These are phyloP conservation scores for Panaeolus papilionaceus DNA, from an alignment of 768 basidiomycete species.

Conservation along the genomic window DNA sequence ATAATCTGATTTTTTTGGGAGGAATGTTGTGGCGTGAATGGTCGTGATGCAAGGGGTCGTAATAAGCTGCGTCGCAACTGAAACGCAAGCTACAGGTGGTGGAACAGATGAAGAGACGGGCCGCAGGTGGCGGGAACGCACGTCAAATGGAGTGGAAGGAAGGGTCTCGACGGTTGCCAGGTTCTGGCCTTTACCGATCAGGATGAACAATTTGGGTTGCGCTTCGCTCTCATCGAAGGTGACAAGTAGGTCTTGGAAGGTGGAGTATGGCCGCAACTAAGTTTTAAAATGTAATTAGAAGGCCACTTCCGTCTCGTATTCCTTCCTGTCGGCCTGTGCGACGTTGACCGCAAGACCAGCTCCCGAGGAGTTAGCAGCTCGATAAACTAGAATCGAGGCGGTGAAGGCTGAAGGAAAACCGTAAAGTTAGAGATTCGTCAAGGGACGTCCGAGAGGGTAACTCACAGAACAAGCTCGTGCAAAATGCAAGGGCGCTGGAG, in stretches of 20 bases:
- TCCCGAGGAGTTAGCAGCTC: slow-evolving; percentile 29
- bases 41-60: not conserved
- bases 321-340: slow-evolving; percentile 30
- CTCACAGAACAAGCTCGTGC: slow-evolving; percentile 39
- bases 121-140: not conserved
- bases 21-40: no score
- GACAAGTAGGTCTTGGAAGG: not conserved
- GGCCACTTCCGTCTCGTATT: slow-evolving; percentile 4
- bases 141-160: not conserved
- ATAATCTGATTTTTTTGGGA: no score
- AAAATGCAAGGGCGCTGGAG: slow-evolving; percentile 39
- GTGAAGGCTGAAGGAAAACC: slow-evolving; percentile 27
- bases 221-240: not conserved
- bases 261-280: not conserved
- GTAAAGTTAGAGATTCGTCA: slow-evolving; percentile 4
- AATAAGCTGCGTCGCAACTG: not conserved
- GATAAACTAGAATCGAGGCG: slow-evolving; percentile 32
- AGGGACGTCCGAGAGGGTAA: slow-evolving; percentile 15
- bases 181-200: not conserved
- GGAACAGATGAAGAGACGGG: not conserved
- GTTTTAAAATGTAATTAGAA: not conserved
- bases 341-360: slow-evolving; percentile 37
- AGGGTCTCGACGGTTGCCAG: slow-evolving; percentile 2
- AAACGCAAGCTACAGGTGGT: not conserved
- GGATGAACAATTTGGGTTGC: not conserved